phyloP scores from a whole-genome alignment of 805 yeast genomes.

The Blastobotrys terrestris region DNA sequence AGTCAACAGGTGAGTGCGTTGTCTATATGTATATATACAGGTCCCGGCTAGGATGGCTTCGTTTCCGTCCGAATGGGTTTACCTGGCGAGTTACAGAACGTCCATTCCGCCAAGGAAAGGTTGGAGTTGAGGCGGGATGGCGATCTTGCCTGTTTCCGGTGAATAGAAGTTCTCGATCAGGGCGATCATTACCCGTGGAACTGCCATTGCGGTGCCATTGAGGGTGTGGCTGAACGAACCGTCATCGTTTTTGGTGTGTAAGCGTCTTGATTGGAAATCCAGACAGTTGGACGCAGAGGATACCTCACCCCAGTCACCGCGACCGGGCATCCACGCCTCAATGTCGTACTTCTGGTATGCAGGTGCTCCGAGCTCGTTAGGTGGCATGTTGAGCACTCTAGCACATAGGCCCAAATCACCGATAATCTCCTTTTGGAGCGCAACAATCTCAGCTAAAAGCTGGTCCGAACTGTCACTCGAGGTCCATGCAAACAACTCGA shows the following conservation, averaged over 20 bases:
- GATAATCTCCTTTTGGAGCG: conserved; percentile 61
- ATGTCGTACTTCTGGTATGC: conserved; percentile 88
- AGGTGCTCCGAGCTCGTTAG: conserved; percentile 87
- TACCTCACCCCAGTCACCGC: conserved; percentile 88
- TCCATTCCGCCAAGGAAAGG: background rate
- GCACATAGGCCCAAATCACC: conserved; percentile 68
- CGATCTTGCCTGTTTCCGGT: conserved; percentile 44
- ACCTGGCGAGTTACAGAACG: background rate
- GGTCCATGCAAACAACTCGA: conserved; percentile 81
- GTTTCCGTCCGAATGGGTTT: too few species aligned
- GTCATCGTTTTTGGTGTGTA: conserved; percentile 49
- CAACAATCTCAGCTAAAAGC: conserved; percentile 54
- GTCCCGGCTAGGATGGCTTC: too few species aligned
- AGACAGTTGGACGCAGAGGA: conserved; percentile 89
- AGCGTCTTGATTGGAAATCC: conserved; percentile 82
- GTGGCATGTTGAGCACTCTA: conserved; percentile 81
- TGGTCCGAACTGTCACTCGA: conserved; percentile 27
- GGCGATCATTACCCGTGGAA: conserved; percentile 86
- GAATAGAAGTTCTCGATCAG: conserved; percentile 82
- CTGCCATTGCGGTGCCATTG: conserved; percentile 94
- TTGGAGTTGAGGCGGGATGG: conserved; percentile 62
- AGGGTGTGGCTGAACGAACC: conserved; percentile 65
- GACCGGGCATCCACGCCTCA: conserved; percentile 98
- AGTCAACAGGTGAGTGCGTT: too few species aligned
- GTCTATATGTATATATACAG: too few species aligned